Percentiles rank a stretch among this genome's conserved stretches.
Evolutionary conservation across 2,329 filamentous ascomycete species (phyloP).

Genomic region (Trichoderma cornu-damae): DNA sequence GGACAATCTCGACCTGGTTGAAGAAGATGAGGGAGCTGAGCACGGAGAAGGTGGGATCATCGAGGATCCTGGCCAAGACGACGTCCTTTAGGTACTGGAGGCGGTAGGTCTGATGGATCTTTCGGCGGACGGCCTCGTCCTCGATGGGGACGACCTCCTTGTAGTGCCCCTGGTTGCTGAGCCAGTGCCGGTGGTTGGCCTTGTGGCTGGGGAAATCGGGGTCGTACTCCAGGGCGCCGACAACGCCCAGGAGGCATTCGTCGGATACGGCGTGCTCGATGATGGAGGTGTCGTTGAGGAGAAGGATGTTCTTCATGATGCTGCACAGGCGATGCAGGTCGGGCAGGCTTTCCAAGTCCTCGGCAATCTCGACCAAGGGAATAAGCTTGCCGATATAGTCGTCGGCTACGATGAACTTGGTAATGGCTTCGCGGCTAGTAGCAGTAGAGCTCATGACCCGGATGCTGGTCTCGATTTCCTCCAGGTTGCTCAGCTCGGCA

Average conservation of each 20-base stretch:
- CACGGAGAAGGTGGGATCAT: conserved; percentile 96
- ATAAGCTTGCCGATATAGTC: conserved; percentile 85
- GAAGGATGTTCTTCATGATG: conserved; percentile 94
- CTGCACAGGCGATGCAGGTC: conserved; percentile 92
- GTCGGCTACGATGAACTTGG: conserved; percentile 78
- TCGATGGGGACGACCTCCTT: conserved; percentile 95
- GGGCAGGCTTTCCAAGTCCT: conserved; percentile 79
- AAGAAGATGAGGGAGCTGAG: conserved; percentile 98
- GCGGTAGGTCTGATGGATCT: conserved; percentile 95
- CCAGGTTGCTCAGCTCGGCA: conserved; percentile 75
- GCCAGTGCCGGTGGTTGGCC: conserved; percentile 91
- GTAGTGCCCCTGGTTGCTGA: conserved; percentile 81
- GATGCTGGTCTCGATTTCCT: conserved; percentile 80
- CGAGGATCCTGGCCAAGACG: conserved; percentile 90
- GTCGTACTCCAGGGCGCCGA: conserved; percentile 95
- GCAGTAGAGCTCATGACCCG: conserved; percentile 69
- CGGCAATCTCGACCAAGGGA: conserved; percentile 79
- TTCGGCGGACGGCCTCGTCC: conserved; percentile 71
- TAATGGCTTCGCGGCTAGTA: conserved; percentile 75
- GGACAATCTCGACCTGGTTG: conserved; percentile 96
- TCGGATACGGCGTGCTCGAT: conserved; percentile 93
- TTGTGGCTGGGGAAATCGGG: conserved; percentile 97
- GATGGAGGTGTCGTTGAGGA: conserved; percentile 90
- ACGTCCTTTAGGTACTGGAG: conserved; percentile 97
- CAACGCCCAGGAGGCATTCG: conserved; percentile 81